phyloP scores from a whole-genome alignment of 306 rosid species.

The Vigna trinervia region DNA sequence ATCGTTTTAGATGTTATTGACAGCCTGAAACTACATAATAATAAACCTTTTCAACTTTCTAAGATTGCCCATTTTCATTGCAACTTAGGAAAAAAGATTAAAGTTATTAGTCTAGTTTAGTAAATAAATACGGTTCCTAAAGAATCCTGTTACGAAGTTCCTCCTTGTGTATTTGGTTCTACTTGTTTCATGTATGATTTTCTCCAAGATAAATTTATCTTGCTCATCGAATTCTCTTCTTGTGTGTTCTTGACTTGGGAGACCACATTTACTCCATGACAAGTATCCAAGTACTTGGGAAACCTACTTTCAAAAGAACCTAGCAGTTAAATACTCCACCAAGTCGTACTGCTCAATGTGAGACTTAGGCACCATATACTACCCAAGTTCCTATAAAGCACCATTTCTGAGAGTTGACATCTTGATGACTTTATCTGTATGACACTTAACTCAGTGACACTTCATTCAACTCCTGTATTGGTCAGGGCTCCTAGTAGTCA shows the following conservation, averaged over 20 bases:
- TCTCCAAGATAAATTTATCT: background rate
- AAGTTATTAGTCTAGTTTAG: background rate
- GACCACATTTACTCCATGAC: background rate
- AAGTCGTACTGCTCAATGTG: no score
- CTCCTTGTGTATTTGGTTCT: background rate
- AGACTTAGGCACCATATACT: no score
- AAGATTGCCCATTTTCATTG: background rate
- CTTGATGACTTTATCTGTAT: no score
- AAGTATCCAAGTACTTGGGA: no score
- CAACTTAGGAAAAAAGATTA: background rate
- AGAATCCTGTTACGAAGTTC: background rate
- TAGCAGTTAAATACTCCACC: no score
- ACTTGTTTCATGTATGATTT: background rate
- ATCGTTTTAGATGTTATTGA: constrained; percentile 15
- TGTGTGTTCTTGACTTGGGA: background rate
- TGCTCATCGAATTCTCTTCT: background rate
- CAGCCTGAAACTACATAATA: background rate
- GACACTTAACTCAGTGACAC: no score
- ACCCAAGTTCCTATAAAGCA: no score
- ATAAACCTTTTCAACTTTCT: background rate
- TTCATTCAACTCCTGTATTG: no score
- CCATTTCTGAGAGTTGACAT: no score
- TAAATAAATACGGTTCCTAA: background rate
- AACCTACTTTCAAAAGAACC: no score
- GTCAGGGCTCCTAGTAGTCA: no score